phyloP scores from a whole-genome alignment of 331 rosid genomes.

The Telfairia occidentalis region DNA sequence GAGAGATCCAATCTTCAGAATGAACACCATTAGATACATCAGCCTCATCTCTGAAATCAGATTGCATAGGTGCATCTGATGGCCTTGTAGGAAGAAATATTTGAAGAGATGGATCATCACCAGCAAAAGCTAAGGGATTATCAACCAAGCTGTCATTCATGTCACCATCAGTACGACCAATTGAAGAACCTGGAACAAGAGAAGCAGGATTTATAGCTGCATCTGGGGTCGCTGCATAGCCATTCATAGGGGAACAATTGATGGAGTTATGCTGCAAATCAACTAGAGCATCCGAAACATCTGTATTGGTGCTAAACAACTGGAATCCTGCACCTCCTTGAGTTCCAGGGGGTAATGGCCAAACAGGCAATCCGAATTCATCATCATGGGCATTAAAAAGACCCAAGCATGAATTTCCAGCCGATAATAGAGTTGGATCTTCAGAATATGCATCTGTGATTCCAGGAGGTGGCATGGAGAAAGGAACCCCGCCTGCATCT shows the following conservation, averaged over 20 bases:
- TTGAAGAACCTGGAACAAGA: constrained; percentile 41
- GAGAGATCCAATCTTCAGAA: constrained; percentile 85
- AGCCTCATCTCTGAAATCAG: constrained; percentile 57
- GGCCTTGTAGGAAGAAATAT: constrained; percentile 95
- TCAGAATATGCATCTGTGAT: constrained; percentile 55
- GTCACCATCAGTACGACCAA: constrained; percentile 46
- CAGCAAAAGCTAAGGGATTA: constrained; percentile 66
- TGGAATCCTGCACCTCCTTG: constrained; percentile 71
- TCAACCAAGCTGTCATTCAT: constrained; percentile 75
- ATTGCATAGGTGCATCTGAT: constrained; percentile 44
- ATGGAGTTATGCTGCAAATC: constrained; percentile 51
- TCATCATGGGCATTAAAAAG: constrained; percentile 51
- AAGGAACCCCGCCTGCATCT: constrained; percentile 37
- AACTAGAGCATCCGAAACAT: constrained; percentile 52
- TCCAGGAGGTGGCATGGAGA: constrained; percentile 43
- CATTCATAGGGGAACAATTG: constrained; percentile 71
- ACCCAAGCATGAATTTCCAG: constrained; percentile 56
- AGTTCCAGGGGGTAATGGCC: constrained; percentile 62
- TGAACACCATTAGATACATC: constrained; percentile 75
- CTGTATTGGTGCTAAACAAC: constrained; percentile 61
- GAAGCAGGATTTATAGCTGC: constrained; percentile 47
- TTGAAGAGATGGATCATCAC: constrained; percentile 90
- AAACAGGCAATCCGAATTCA: constrained; percentile 49
- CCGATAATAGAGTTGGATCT: constrained; percentile 43
- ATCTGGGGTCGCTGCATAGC: constrained; percentile 54